phyloP scores from a whole-genome alignment of 129 eudicot species.

The Helianthus tuberosus region DNA sequence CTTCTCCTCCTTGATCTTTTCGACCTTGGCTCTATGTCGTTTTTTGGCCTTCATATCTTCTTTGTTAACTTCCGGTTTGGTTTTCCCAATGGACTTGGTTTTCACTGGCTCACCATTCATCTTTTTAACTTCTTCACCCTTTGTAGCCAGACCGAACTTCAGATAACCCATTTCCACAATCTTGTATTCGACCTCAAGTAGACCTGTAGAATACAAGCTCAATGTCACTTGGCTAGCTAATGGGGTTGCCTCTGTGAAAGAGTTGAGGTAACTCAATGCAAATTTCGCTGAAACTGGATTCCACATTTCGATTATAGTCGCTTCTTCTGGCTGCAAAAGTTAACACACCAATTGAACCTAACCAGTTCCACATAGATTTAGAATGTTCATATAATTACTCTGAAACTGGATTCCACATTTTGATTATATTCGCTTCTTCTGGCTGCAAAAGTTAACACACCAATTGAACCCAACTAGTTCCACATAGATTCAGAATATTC shows the following conservation, averaged over 20 bases:
- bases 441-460: too few relatives aligned
- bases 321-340: conserved; percentile 60
- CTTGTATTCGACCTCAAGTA: conserved; percentile 71
- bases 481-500: too few relatives aligned
- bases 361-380: too few relatives aligned
- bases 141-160: conserved; percentile 67
- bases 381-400: too few relatives aligned
- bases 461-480: too few relatives aligned
- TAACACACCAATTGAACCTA: background rate
- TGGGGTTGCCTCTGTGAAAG: conserved; percentile 63
- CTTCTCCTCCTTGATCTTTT: background rate
- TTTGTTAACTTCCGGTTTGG: conserved; percentile 10
- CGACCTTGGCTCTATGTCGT: background rate
- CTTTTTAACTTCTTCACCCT: conserved; percentile 62
- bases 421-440: too few relatives aligned
- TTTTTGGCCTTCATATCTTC: conserved; percentile 1
- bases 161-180: conserved; percentile 72
- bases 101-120: conserved; percentile 41
- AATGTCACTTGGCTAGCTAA: conserved; percentile 60
- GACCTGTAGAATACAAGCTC: conserved; percentile 58
- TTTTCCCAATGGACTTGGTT: conserved; percentile 26
- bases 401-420: too few relatives aligned
- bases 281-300: conserved; percentile 52
- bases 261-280: conserved; percentile 57
- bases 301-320: conserved; percentile 58